Base-by-base conservation (phyloP, 208 protist species). In the Eutreptiella sp. region DNA sequence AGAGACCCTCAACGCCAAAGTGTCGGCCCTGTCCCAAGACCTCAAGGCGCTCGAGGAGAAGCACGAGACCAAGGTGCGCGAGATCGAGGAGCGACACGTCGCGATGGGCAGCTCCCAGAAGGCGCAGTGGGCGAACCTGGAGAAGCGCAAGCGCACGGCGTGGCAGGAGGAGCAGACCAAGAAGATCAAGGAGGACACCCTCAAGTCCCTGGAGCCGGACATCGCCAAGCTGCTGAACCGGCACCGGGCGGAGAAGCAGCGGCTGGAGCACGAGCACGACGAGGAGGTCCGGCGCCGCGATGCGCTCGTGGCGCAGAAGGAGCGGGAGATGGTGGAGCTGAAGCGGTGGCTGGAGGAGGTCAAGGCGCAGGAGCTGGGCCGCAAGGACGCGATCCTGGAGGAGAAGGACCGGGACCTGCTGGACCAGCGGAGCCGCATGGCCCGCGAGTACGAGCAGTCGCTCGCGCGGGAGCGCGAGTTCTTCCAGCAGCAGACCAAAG, bases 201-300 rank as follows among this genome's bases (percentile, higher is more conserved):
- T 92, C 46, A 85, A 90, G 70, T 85, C 86, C 9, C 73, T 92
- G 7, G 82, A 92, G 68, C 86, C 86, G 4, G 86, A 92, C 47
- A 92, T 92, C 53, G 83, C 88, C 38, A 70, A 90, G 47, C 71
- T 92, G n/a, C 72, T 92, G 35, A 88, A 89, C 46, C 75, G 83
- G 7, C 86, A 92, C 73, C 88, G 87, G 66, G 80, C 86, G 2
- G 86, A 92, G 58, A 90, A 88, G 68, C 77, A 81, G 28, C 73
- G 86, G 5, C 68, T 92, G 68, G 74, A 77, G 36, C 82, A 92
- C 71, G 79, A 87, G 53, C 89, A 84, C 74, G 75, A 88, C 55
- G 81, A 80, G 28, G 86, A 87, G 63, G 72, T 92, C 23, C 75
- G 79, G n/a, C 75, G 79, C 43, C 60, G 80, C 4, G 86, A 92